Evolutionary conservation across 2,329 filamentous ascomycete species (phyloP).

Genomic region (Alternaria brassicae): DNA sequence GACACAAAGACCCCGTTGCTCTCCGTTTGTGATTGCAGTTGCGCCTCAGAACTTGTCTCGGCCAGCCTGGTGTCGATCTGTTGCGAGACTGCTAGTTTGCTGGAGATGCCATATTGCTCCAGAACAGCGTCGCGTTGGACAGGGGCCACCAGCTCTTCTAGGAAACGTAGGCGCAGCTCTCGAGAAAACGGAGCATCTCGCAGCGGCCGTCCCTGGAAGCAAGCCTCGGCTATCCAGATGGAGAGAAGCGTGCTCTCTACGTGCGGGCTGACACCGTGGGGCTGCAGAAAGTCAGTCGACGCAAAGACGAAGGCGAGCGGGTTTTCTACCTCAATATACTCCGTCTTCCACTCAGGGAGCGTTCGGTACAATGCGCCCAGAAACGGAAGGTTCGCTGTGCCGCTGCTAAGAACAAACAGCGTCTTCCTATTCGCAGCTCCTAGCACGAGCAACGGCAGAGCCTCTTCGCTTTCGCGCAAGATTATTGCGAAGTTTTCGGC

Average conservation of each 20-base stretch:
- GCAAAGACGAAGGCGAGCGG: not conserved
- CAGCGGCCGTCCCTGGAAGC: not conserved
- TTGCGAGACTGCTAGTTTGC: not conserved
- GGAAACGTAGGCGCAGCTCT: conserved; percentile 8
- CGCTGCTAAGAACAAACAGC: not conserved
- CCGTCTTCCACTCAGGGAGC: conserved; percentile 1
- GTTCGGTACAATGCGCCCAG: not conserved
- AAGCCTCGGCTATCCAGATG: conserved; percentile 9
- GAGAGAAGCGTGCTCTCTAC: conserved; percentile 5
- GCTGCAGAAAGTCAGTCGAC: conserved; percentile 3
- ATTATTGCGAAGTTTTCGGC: not conserved
- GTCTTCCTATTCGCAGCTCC: not conserved
- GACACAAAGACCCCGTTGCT: not conserved
- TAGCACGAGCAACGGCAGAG: not conserved
- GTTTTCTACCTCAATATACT: conserved; percentile 5
- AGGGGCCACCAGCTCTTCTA: conserved; percentile 3
- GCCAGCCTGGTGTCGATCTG: not conserved
- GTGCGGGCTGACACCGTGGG: not conserved
- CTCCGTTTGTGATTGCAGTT: no score
- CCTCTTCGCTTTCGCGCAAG: not conserved
- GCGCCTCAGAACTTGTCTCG: not conserved
- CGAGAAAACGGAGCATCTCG: not conserved
- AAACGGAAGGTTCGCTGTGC: not conserved
- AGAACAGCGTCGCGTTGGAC: conserved; percentile 4
- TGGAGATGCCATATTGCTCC: conserved; percentile 1